Evolutionary conservation across 179 eudicot genomes (phyloP).

Genomic region (Nepenthes alata): DNA sequence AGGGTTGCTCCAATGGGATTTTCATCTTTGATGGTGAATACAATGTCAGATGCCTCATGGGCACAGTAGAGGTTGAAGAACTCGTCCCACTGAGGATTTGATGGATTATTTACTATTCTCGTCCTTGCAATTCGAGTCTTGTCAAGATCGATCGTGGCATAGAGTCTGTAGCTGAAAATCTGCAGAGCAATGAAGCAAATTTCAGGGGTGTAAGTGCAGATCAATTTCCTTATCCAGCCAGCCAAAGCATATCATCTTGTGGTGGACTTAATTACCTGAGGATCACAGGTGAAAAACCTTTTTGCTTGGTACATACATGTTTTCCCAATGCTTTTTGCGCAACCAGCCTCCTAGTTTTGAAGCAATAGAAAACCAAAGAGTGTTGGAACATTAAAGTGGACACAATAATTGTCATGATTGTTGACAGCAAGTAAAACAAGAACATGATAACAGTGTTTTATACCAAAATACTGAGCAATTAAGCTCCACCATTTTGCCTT

Average conservation of each 20-base stretch:
- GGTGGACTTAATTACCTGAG: constrained; percentile 26
- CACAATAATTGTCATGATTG: neutral
- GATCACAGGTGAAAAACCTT: constrained; percentile 24
- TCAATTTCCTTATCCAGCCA: neutral
- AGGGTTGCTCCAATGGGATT: constrained; percentile 48
- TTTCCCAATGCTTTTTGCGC: constrained; percentile 26
- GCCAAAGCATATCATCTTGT: neutral
- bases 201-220: neutral
- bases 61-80: constrained; percentile 42
- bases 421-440: neutral
- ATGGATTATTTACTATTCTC: constrained; percentile 17
- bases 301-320: constrained; percentile 27
- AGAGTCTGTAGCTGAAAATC: constrained; percentile 33
- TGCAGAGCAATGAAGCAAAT: constrained; percentile 2
- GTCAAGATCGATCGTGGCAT: constrained; percentile 62
- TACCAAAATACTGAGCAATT: too few species aligned
- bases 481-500: too few species aligned
- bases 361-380: neutral
- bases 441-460: neutral
- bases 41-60: constrained; percentile 28
- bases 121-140: constrained; percentile 53
- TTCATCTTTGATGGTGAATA: constrained; percentile 47
- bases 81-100: constrained; percentile 38
- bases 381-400: neutral
- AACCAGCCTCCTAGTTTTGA: constrained; percentile 15